phyloP scores from a whole-genome alignment of 352 stramenopile species.

The Phytophthora cryptogea region DNA sequence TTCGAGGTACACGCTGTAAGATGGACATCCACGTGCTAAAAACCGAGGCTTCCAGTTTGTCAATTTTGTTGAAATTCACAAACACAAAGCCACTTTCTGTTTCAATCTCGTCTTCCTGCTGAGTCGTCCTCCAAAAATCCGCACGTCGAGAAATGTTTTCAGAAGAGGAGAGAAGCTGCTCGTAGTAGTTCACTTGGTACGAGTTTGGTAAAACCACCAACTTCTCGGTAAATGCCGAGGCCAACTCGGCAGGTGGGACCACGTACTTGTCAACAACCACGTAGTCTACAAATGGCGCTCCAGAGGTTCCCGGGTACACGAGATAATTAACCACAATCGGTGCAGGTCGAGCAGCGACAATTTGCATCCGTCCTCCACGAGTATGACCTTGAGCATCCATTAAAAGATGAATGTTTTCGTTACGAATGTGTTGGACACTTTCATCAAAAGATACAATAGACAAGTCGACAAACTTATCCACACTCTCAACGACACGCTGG shows the following conservation, averaged over 20 bases:
- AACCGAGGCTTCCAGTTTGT: conserved; percentile 75
- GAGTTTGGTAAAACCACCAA: conserved; percentile 70
- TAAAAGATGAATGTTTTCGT: conserved; percentile 56
- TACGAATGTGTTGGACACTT: conserved; percentile 39
- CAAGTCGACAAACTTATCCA: conserved; percentile 67
- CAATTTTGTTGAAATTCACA: conserved; percentile 91
- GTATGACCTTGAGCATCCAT: conserved; percentile 87
- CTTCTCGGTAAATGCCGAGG: conserved; percentile 65
- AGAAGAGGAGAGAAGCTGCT: conserved; percentile 14
- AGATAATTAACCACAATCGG: conserved; percentile 84
- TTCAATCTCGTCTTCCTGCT: conserved; percentile 1
- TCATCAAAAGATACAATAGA: conserved; percentile 41
- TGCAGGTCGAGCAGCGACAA: conserved; percentile 55
- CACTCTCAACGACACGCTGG: conserved; percentile 31
- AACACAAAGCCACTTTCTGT: conserved; percentile 46
- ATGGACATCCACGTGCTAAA: conserved; percentile 82
- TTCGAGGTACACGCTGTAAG: conserved; percentile 56
- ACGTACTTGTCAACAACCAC: conserved; percentile 68
- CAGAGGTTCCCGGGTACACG: conserved; percentile 80
- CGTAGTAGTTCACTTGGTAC: conserved; percentile 87
- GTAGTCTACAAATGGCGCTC: conserved; percentile 80
- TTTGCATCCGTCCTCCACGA: conserved; percentile 49
- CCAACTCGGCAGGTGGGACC: conserved; percentile 41
- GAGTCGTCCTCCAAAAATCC: conserved; percentile 29
- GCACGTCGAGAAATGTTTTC: conserved; percentile 12